These are phyloP conservation scores for Sordariomycetes sp. DNA, from an alignment of 2,329 filamentous ascomycete species.

Conservation along the genomic window DNA sequence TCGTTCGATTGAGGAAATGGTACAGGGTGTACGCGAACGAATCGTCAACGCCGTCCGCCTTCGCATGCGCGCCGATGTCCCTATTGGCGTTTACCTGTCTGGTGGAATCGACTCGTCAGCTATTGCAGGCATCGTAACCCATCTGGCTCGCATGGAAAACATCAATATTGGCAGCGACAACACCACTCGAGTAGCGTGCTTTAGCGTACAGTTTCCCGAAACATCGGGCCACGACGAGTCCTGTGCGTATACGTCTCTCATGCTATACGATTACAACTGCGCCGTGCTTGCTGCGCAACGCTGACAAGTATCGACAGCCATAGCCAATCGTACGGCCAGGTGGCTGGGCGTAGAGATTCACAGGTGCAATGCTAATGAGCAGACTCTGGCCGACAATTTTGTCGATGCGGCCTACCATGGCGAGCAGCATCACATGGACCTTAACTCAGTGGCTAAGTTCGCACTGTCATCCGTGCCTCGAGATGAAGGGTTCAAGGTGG, in stretches of 20 bases:
- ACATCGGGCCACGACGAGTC: constrained; percentile 40
- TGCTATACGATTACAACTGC: too few relatives aligned
- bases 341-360: constrained; percentile 19
- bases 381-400: constrained; percentile 17
- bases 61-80: constrained; percentile 46
- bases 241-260: too few relatives aligned
- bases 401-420: constrained; percentile 18
- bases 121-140: constrained; percentile 44
- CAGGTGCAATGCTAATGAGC: constrained; percentile 16
- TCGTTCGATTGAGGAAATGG: constrained; percentile 38
- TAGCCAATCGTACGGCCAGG: constrained; percentile 21
- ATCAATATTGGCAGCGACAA: constrained; percentile 33
- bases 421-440: constrained; percentile 28
- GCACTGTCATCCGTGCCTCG: constrained; percentile 35
- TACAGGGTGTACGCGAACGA: constrained; percentile 35
- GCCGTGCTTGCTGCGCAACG: too few relatives aligned
- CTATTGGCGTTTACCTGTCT: constrained; percentile 45
- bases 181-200: constrained; percentile 22
- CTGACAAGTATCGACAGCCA: constrained; percentile 15
- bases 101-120: constrained; percentile 50
- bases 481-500: constrained; percentile 39
- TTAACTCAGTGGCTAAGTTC: constrained; percentile 43
- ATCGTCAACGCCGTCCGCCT: constrained; percentile 42
- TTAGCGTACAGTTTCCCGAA: constrained; percentile 43
- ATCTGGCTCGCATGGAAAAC: constrained; percentile 38